phyloP scores from a whole-genome alignment of 1,284 basidiomycete genomes.

The Pseudomicrostroma phylloplanum region DNA sequence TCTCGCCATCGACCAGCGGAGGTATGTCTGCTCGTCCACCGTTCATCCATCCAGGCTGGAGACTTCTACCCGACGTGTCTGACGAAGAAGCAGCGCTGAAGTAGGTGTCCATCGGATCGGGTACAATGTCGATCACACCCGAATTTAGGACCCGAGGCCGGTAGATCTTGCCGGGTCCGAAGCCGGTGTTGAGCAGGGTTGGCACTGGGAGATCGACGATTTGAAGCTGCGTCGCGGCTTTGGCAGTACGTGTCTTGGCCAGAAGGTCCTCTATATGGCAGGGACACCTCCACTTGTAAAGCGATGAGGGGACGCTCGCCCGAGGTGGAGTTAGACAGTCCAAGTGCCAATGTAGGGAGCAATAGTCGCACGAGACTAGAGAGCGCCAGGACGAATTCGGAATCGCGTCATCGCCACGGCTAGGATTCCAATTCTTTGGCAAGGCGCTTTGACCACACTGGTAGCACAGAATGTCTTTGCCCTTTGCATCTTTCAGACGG shows the following conservation, averaged over 20 bases:
- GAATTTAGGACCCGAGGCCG: slow-evolving; percentile 72
- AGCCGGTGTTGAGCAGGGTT: slow-evolving; percentile 15
- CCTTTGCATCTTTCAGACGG: slow-evolving; percentile 77
- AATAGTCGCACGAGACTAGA: slow-evolving; percentile 92
- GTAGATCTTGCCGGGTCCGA: slow-evolving; percentile 61
- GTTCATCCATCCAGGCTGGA: slow-evolving; percentile 1
- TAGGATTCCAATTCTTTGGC: slow-evolving; percentile 47
- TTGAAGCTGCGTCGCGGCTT: slow-evolving; percentile 19
- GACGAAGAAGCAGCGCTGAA: slow-evolving; percentile 26
- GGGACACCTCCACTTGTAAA: slow-evolving; percentile 98
- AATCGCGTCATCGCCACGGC: slow-evolving; percentile 9
- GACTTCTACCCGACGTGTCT: background rate
- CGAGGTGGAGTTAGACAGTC: slow-evolving; percentile 92
- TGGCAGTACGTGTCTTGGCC: slow-evolving; percentile 34
- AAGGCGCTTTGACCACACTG: slow-evolving; percentile 73
- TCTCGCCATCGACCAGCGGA: background rate
- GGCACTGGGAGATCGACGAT: slow-evolving; percentile 28
- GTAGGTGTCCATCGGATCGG: slow-evolving; percentile 54
- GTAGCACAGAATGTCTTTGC: slow-evolving; percentile 76
- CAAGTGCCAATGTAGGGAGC: slow-evolving; percentile 89
- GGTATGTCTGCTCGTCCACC: background rate
- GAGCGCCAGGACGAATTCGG: slow-evolving; percentile 47
- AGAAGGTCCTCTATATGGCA: slow-evolving; percentile 79
- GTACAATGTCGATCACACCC: slow-evolving; percentile 81
- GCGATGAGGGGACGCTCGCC: slow-evolving; percentile 72